Evolutionary conservation across 495 filamentous ascomycete genomes (phyloP), one percentile per base, ranked within the genome.

Genomic region (Penicillium alfredii): DNA sequence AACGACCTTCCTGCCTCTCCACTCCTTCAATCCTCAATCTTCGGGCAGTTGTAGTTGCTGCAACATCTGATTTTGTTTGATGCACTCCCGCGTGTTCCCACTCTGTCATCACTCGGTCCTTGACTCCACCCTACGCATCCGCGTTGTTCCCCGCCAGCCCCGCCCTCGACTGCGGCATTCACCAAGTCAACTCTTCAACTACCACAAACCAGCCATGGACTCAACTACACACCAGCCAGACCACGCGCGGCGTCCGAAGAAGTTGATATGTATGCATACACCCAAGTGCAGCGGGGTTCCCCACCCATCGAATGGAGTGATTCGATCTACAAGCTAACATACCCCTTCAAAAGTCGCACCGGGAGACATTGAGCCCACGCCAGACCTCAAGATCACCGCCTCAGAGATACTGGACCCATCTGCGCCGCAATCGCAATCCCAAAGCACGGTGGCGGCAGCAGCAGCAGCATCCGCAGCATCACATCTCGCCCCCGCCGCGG

Each of bases 361-460:
- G 5, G 67, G 67, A 4, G 67, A 71, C 33, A 65, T 68, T 30
- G 42, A 51, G 30, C 26, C 42, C 30, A 53, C 45, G 18, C 22
- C 51, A 10, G 33, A 51, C 5, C 8, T 30, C 26, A 42, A 43
- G 33, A 40, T 41, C 6, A 32, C 45, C 1, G 8, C 26, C 26
- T 35, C n/a, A 27, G 45, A 12, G 35, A 41, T 34, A 15, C 40
- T n/a, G 9, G 49, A 7, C 8, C 44, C 50, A 49, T 52, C 56
- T 49, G 36, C 76, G 68, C 65, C 73, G 73, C 52, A 88, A 47
- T 1, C 81, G 76, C 32, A 87, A 63, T 23, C 82, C 77, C 3
- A 25, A 2, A 8, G 11, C 8, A 25, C 5, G n/a, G n/a, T n/a
- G n/a, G n/a, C n/a, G n/a, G n/a, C n/a, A n/a, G 23, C 54, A 35